phyloP scores from a whole-genome alignment of 192 early-diverging fungal species.

The Entomortierella lignicola region DNA sequence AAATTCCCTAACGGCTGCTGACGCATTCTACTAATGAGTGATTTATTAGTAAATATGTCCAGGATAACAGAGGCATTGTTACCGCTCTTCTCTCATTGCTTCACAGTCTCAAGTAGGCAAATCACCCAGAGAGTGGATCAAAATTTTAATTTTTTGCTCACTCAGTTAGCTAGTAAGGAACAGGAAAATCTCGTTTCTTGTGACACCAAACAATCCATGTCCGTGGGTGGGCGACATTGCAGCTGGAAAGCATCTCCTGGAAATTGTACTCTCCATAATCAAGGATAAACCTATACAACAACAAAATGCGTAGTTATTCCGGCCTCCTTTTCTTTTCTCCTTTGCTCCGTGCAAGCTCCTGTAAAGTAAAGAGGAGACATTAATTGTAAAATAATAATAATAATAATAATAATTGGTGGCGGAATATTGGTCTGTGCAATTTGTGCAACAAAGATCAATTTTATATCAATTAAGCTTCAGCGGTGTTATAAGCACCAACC shows the following conservation, averaged over 20 bases:
- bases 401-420: conserved; percentile 10
- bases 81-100: no score
- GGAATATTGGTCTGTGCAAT: neutral
- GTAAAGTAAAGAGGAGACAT: neutral
- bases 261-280: neutral
- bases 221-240: no score
- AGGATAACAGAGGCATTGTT: no score
- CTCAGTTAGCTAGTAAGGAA: no score
- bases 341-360: conserved; percentile 4
- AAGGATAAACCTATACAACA: neutral
- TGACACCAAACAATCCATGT: no score
- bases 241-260: neutral
- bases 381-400: no score
- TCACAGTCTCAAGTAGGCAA: no score
- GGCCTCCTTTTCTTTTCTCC: neutral
- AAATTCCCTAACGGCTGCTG: neutral
- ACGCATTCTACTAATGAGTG: neutral
- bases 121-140: no score
- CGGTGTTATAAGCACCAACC: neutral
- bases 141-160: no score
- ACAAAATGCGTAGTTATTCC: neutral
- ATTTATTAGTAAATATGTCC: no score
- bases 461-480: neutral
- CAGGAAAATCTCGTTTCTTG: no score
- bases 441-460: neutral